Conservation (phyloP, 495 filamentous ascomycete genomes). For the Monascus purpureus region DNA sequence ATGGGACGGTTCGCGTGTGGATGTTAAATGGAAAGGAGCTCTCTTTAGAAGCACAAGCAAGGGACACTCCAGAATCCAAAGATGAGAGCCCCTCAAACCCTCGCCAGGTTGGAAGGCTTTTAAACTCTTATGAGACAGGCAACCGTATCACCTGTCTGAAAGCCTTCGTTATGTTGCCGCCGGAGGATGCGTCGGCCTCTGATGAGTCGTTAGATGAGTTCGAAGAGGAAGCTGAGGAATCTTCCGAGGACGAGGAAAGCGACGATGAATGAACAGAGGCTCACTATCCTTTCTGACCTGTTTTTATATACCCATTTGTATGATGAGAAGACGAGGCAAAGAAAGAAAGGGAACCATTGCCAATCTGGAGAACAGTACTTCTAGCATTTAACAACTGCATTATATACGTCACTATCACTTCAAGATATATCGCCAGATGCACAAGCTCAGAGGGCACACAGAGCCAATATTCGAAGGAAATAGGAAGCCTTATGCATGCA, state of each 20-base stretch:
- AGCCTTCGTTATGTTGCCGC: constrained; percentile 62
- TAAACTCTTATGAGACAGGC: constrained; percentile 71
- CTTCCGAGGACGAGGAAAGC: constrained; percentile 30
- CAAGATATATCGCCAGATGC: too few relatives aligned
- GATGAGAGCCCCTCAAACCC: constrained; percentile 17
- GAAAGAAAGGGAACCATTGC: too few relatives aligned
- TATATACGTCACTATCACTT: too few relatives aligned
- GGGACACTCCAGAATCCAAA: constrained; percentile 18
- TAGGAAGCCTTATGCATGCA: too few relatives aligned
- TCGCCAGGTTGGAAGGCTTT: constrained; percentile 50
- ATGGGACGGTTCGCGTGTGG: constrained; percentile 73
- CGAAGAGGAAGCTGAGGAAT: constrained; percentile 29
- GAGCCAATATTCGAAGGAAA: too few relatives aligned
- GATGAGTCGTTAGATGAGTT: constrained; percentile 19
- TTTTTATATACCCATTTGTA: constrained; percentile 11
- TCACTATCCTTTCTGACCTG: neutral
- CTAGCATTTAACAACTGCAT: too few relatives aligned
- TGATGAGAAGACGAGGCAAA: too few relatives aligned
- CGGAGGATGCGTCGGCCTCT: constrained; percentile 21
- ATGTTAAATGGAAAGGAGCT: constrained; percentile 28
- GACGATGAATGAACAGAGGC: constrained; percentile 16
- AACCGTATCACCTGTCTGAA: constrained; percentile 82
- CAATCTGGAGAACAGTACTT: too few relatives aligned
- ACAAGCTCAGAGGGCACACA: too few relatives aligned
- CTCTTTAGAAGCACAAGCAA: constrained; percentile 7